Base-by-base conservation (phyloP, 2,329 filamentous ascomycete genomes). In the Cadophora luteo-olivacea region DNA sequence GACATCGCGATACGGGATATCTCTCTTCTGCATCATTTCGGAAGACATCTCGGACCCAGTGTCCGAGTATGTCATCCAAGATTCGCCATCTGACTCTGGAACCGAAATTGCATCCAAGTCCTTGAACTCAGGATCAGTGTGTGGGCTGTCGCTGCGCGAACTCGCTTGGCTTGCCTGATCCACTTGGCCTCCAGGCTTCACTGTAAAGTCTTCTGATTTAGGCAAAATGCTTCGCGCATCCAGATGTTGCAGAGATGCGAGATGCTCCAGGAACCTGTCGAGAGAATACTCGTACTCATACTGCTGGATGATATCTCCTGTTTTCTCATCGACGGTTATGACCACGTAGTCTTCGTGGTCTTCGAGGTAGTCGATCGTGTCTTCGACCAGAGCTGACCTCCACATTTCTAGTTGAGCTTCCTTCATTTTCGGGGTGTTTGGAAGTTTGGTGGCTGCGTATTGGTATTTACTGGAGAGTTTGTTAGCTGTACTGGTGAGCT, bases 231-330 rank as follows among this genome's bases (percentile, higher is more conserved):
- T 8, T 36, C 25, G 14, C 25, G 25, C 9, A 54, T 19, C 25
- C 9, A n/a, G n/a, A n/a, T n/a, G 16, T 25, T 16, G 25, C 16
- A 32, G 25, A 16, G 51, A 32, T 12, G 24, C 32, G 19, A 58
- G 16, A 38, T 38, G 6, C n/a, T 58, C 32, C 4, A 58, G n/a
- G 19, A 24, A 58, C 14, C 32, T 36, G 16, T 36, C 33, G 19
- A 58, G 54, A 22, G 32, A 58, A n/a, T 58, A 58, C 14, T 58
- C 54, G 19, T 58, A 58, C 19, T 58, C 54, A 11, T 58, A 36
- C 32, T 58, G 54, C 32, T 58, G 54, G 19, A 19, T 58, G 19
- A 58, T 58, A n/a, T 7, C 19, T n/a, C 54, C 54, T 36, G 54
- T 58, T 9, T 58, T 58, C 32, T n/a, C 11, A 12, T 58, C 7